Evolutionary conservation across 1,139 yeast species (phyloP), one percentile per base, ranked within the genome.

Genomic region (Suhomyces bokatorum): DNA sequence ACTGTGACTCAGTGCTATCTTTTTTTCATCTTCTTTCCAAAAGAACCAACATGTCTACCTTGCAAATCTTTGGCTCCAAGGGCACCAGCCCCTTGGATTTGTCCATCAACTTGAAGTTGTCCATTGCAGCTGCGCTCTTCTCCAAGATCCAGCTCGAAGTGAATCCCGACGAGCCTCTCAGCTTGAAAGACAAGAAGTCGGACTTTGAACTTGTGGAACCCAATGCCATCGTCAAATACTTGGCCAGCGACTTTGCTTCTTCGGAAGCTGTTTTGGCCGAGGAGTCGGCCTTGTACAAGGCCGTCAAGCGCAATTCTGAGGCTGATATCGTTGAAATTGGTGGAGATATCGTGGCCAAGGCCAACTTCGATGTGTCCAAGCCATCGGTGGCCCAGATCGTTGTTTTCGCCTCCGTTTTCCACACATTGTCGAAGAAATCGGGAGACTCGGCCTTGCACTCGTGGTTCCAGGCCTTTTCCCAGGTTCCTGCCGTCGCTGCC

Each of bases 171-270:
- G 73, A 66, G 41, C 60, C 68, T 39, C 63, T 63, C 11, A 60
- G 73, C 20, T 66, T 80, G 44, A 57, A 60, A 37, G 67, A 69
- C 53, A 60, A 63, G 52, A 62, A 56, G 55, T 50, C 63, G 30
- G 70, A 63, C 13, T 78, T 84, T 46, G 78, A 75, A 54, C 74
- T 90, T 53, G 69, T 78, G 49, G 96, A 89, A 64, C 78, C 95
- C 29, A 88, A 90, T 62, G 87, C 97, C 20, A 85, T 90, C 48
- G 90, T 88, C 47, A 81, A 85, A 63, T 88, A 80, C 58, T 70
- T 85, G 48, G 69, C 81, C 39, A 66, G 73, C 17, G 80, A 77
- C 53, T 82, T 76, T 49, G 52, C 60, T 6, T 59, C 49, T 49
- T 52, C 64, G 43, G 46, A 53, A 2, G 55, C 62, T 22, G 49